Evolutionary conservation across 225 moss, liverwort and hornwort genomes (phyloP).

Genomic region (Marchantia paleacea): DNA sequence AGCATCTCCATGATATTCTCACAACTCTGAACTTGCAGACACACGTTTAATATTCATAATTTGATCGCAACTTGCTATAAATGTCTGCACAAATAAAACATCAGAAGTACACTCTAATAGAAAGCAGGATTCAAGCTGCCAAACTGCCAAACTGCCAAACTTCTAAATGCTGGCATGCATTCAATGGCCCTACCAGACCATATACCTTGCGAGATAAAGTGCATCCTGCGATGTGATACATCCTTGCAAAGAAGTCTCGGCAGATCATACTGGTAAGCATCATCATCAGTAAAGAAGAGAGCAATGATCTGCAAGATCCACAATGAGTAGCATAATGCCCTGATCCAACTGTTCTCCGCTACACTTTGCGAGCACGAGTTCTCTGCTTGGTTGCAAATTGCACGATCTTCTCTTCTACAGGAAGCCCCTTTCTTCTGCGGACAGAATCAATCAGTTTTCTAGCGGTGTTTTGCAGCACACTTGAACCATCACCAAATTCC

Average conservation of each 20-base stretch:
- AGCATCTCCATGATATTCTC: not conserved
- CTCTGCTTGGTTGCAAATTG: constrained; percentile 91
- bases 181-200: not conserved
- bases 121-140: not conserved
- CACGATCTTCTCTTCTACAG: constrained; percentile 94
- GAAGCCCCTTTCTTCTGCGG: constrained; percentile 76
- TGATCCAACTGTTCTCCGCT: not conserved
- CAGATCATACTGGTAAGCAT: not conserved
- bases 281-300: not conserved
- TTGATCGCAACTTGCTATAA: not conserved
- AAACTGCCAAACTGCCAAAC: not conserved
- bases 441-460: constrained; percentile 93
- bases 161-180: not conserved
- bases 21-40: not conserved
- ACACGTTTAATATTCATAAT: not conserved
- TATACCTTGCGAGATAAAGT: not conserved
- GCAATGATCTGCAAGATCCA: not conserved
- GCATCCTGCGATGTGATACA: not conserved
- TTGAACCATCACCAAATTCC: constrained; percentile 95
- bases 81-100: not conserved
- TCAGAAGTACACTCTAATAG: not conserved
- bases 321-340: not conserved
- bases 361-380: constrained; percentile 86
- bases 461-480: constrained; percentile 78
- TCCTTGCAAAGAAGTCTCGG: not conserved